A percentile compares a stretch with the other conserved stretches of the same genome.
Conservation (phyloP, 2,329 filamentous ascomycete genomes). For the Claviceps purpurea region DNA sequence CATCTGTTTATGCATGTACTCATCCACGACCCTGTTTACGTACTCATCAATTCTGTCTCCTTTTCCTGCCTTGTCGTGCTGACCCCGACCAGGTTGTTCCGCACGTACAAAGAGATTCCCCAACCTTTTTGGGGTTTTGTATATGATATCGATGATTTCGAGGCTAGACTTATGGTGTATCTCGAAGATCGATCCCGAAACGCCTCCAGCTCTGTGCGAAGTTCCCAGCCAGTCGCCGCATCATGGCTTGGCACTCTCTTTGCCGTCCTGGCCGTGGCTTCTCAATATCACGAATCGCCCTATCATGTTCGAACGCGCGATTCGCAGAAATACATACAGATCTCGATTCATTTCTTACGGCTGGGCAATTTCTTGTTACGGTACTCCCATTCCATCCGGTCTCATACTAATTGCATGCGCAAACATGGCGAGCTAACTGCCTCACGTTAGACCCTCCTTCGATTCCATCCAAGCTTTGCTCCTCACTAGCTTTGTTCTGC, state of each 20-base stretch:
- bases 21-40: too few species aligned
- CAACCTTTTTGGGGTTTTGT: conserved; percentile 58
- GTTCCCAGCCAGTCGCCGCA: conserved; percentile 41
- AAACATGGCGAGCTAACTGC: neutral
- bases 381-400: neutral
- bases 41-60: too few species aligned
- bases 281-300: conserved; percentile 51
- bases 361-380: conserved; percentile 47
- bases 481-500: conserved; percentile 47
- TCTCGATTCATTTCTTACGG: conserved; percentile 51
- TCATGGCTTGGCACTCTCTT: conserved; percentile 56
- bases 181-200: conserved; percentile 49
- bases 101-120: conserved; percentile 53
- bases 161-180: conserved; percentile 51
- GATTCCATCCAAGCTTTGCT: conserved; percentile 53
- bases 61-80: neutral
- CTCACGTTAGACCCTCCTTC: conserved; percentile 38
- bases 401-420: too few species aligned
- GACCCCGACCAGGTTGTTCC: conserved; percentile 36
- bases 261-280: conserved; percentile 50
- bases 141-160: conserved; percentile 51
- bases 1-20: too few species aligned
- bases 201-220: conserved; percentile 31
- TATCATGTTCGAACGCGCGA: conserved; percentile 47
- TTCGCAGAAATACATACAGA: conserved; percentile 48